Conservation (phyloP, 2,329 filamentous ascomycete genomes). For the Pseudogymnoascus sp. region DNA sequence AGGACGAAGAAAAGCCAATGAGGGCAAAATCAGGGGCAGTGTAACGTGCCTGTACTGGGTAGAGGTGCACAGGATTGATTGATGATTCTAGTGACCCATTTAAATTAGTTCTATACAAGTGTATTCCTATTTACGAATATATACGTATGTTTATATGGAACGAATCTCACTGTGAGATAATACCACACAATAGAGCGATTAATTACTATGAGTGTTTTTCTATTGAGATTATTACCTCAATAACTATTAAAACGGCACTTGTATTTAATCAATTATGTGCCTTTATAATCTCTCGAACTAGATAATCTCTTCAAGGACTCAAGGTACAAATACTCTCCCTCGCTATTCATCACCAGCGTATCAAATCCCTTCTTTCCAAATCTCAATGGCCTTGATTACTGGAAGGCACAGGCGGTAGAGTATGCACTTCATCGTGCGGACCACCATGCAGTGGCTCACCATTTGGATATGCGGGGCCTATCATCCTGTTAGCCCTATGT, state of each 20-base stretch:
- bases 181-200: neutral
- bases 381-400: neutral
- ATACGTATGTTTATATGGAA: no score
- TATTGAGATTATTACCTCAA: neutral
- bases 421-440: neutral
- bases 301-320: neutral
- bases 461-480: neutral
- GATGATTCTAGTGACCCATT: no score
- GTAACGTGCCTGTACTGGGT: neutral
- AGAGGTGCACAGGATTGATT: neutral
- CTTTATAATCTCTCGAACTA: neutral
- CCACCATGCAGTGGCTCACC: neutral
- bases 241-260: neutral
- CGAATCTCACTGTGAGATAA: neutral
- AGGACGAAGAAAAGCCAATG: neutral
- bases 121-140: no score
- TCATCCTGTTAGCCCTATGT: neutral
- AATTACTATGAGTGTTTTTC: neutral
- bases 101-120: no score
- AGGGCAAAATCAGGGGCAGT: neutral
- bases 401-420: neutral
- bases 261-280: neutral
- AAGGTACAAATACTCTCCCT: neutral
- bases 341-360: neutral
- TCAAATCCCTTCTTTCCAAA: neutral